Conservation (phyloP, 2,329 filamentous ascomycete species). For the Akanthomyces dipterigenus region DNA sequence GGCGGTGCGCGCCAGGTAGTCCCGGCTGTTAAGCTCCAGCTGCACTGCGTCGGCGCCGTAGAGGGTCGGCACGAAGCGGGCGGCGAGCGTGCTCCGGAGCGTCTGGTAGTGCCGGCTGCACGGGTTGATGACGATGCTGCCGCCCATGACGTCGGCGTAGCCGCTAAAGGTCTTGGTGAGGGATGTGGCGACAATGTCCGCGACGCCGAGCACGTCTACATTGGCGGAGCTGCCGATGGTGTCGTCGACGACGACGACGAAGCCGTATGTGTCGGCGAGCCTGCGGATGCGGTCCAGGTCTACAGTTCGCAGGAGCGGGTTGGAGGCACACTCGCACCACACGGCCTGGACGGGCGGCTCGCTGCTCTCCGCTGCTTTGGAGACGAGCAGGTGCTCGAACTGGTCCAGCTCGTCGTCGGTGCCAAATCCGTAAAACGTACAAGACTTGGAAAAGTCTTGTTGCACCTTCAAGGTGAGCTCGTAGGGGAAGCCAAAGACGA, state of each 20-base stretch:
- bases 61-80: background rate
- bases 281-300: constrained; percentile 29
- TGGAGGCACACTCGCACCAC: constrained; percentile 14
- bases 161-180: constrained; percentile 56
- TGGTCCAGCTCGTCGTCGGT: constrained; percentile 33
- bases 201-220: constrained; percentile 40
- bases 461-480: constrained; percentile 46
- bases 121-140: constrained; percentile 43
- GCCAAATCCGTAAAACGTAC: constrained; percentile 42
- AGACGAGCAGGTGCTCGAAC: constrained; percentile 39
- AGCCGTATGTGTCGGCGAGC: constrained; percentile 36
- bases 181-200: constrained; percentile 44
- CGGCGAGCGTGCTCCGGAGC: constrained; percentile 26
- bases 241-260: constrained; percentile 42
- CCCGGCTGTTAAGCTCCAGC: constrained; percentile 38
- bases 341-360: constrained; percentile 32
- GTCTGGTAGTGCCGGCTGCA: constrained; percentile 32
- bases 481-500: constrained; percentile 41
- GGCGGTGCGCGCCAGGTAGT: constrained; percentile 33
- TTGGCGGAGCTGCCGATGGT: constrained; percentile 42
- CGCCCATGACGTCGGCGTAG: constrained; percentile 48
- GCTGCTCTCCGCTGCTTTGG: constrained; percentile 30
- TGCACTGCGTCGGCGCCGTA: constrained; percentile 33
- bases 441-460: constrained; percentile 35
- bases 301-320: constrained; percentile 28